These are phyloP conservation scores for Solanum medicagineum DNA, from an alignment of 257 asterid species.

Conservation along the genomic window DNA sequence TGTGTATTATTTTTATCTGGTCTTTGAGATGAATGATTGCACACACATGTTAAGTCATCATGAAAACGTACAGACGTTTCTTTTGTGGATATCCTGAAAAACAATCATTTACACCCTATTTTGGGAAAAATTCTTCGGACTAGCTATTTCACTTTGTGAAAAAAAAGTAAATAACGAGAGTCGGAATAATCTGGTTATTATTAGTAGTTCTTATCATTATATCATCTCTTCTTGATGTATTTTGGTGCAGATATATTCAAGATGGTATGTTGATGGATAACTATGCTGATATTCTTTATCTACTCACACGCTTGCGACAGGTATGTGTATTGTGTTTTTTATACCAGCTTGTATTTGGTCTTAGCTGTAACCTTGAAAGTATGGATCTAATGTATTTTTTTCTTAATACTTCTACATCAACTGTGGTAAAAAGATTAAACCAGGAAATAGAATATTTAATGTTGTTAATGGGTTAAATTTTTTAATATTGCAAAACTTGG, in stretches of 20 bases:
- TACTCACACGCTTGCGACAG: slow-evolving; percentile 85
- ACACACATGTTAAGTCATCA: background rate
- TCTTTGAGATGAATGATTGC: background rate
- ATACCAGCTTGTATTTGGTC: background rate
- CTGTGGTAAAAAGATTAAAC: background rate
- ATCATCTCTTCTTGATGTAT: background rate
- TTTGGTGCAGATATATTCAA: slow-evolving; percentile 51
- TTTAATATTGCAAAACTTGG: background rate
- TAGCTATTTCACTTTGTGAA: background rate
- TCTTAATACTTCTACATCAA: background rate
- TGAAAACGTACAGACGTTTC: background rate
- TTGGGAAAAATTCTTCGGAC: background rate
- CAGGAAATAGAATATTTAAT: background rate
- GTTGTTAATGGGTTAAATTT: background rate
- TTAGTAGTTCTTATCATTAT: background rate
- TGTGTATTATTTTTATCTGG: background rate
- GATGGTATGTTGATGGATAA: slow-evolving; percentile 68
- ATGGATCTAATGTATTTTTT: background rate
- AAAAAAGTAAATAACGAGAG: background rate
- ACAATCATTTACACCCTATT: background rate
- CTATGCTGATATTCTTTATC: slow-evolving; percentile 86
- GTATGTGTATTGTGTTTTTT: slow-evolving; percentile 12
- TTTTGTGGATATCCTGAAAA: background rate
- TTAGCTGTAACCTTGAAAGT: background rate
- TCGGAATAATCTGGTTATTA: background rate